Base-by-base conservation (phyloP, 805 yeast genomes). In the Saccharomycopsis sp. region DNA sequence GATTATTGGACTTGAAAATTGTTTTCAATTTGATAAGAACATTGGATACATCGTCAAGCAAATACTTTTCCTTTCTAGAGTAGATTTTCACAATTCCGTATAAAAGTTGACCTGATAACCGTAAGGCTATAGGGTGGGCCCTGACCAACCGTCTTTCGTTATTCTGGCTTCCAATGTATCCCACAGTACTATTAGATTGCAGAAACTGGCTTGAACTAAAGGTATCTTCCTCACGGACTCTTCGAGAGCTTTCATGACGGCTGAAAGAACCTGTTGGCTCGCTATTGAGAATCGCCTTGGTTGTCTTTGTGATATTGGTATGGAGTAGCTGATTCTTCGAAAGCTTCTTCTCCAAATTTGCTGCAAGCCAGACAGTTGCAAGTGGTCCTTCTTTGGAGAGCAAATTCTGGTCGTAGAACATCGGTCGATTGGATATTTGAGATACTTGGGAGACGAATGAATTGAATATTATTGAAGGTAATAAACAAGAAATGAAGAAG, bases 281-380 rank as follows among this genome's bases (percentile, higher is more conserved):
- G 9, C 55, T 55, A 14, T 72, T 73, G 49, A 81, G 84, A 64
- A 87, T 83, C 22, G 88, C 90, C 61, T 78, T 75, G 29, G 86
- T 81, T 17, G 92, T 85, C 60, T 83, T 79, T 14, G 80, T 68
- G 59, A 92, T 84, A 65, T 87, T 81, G 14, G 97, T 86, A 65
- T 81, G 84, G 54, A 89, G 74, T 52, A 86, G 75, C 67, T 88
- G 93, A 56, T 81, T 82, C 65, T 86, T 86, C 50, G 91, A 79
- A 38, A 89, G 78, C 64, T 85, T 86, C 65, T 83, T 82, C 65
- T 91, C 96, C 72, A 91, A 79, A 68, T 89, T 91, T 20, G 97
- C 93, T 8, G 97, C 97, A 53, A 91, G 76, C 97, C 97, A 91
- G 7, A 90, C 91, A 63, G 86, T 88, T 1, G 96, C 96, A 61